These are phyloP conservation scores for Ustilago esculenta DNA, from an alignment of 1,284 basidiomycete species.

Conservation along the genomic window DNA sequence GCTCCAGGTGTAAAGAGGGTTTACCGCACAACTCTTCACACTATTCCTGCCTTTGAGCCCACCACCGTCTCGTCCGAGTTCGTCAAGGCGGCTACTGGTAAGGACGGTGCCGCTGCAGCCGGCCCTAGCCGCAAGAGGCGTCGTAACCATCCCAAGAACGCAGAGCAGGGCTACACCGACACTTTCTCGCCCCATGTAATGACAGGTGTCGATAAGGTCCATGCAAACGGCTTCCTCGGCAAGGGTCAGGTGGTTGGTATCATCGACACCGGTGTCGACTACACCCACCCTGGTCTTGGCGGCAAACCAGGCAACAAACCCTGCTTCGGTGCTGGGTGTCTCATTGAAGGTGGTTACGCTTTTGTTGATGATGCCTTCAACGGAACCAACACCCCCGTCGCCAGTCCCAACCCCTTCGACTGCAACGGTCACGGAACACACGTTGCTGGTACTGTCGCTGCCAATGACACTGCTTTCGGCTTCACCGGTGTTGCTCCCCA, in stretches of 20 bases:
- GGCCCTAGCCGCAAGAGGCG: conserved; percentile 22
- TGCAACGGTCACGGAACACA: conserved; percentile 71
- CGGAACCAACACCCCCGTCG: conserved; percentile 63
- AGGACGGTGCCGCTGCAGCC: conserved; percentile 11
- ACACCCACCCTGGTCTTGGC: conserved; percentile 75
- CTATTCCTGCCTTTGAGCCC: conserved; percentile 44
- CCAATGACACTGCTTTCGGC: conserved; percentile 68
- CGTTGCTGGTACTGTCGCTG: conserved; percentile 75
- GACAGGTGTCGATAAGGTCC: conserved; percentile 70
- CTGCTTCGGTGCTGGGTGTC: conserved; percentile 53
- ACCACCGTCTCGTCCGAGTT: conserved; percentile 35
- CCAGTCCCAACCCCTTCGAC: conserved; percentile 67
- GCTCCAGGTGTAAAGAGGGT: conserved; percentile 48
- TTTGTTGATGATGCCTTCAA: conserved; percentile 66
- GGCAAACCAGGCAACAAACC: conserved; percentile 55
- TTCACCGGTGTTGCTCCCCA: conserved; percentile 55
- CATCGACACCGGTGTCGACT: conserved; percentile 71
- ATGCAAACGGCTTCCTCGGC: conserved; percentile 71
- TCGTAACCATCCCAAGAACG: conserved; percentile 34
- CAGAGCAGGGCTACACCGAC: conserved; percentile 37
- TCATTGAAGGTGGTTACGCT: conserved; percentile 48
- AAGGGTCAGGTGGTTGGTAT: conserved; percentile 72
- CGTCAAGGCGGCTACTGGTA: conserved; percentile 41
- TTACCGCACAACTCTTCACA: conserved; percentile 39
- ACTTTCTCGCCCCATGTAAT: conserved; percentile 54